Evolutionary conservation across 345 rosid species (phyloP).

Genomic region (Firmiana major): DNA sequence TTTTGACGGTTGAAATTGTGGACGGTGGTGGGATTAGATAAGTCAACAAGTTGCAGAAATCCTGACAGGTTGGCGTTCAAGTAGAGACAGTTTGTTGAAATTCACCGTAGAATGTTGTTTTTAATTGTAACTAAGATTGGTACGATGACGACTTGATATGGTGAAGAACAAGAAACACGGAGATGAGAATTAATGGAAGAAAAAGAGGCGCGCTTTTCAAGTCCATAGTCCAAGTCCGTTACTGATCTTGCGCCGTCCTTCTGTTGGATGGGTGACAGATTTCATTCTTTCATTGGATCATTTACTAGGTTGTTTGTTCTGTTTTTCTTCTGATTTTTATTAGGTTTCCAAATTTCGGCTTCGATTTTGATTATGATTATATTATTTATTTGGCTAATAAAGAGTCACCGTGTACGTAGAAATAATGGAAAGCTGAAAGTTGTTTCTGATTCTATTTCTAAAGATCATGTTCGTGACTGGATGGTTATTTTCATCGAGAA

Average conservation of each 20-base stretch:
- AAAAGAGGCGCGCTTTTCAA: neutral
- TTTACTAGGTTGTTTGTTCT: neutral
- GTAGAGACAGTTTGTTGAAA: neutral
- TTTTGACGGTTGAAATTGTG: neutral
- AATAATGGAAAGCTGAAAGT: too few relatives aligned
- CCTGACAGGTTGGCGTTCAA: neutral
- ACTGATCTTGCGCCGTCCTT: neutral
- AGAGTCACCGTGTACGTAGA: too few relatives aligned
- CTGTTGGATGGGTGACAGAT: neutral
- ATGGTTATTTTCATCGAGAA: too few relatives aligned
- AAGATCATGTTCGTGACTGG: too few relatives aligned
- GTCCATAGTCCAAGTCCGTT: neutral
- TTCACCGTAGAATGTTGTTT: neutral
- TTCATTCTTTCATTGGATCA: neutral
- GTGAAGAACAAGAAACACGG: neutral
- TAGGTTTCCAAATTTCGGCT: neutral
- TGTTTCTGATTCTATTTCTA: too few relatives aligned
- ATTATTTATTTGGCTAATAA: too few relatives aligned
- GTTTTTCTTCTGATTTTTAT: neutral
- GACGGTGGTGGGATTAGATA: slow-evolving; percentile 7
- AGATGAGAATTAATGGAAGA: neutral
- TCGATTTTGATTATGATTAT: neutral
- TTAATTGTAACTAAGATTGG: neutral
- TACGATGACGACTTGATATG: neutral
- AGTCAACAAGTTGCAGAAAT: neutral